phyloP scores from a whole-genome alignment of 495 filamentous ascomycete species.

The Aspergillus panamensis region DNA sequence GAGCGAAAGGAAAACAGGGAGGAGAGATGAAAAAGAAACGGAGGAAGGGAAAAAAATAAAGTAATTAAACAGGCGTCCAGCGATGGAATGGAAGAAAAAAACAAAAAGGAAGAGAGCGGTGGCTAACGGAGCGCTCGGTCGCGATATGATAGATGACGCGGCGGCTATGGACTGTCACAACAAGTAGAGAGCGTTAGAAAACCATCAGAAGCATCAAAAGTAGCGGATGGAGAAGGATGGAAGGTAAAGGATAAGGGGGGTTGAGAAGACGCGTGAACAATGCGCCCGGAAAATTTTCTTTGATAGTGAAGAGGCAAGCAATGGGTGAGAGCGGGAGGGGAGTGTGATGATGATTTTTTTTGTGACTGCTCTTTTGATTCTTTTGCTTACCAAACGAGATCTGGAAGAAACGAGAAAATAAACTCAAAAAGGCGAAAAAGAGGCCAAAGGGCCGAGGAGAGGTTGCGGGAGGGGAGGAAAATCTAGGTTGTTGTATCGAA shows the following conservation, averaged over 20 bases:
- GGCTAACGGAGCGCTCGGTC: conserved; percentile 34
- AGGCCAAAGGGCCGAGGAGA: conserved; percentile 14
- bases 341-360: too few species aligned
- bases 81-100: conserved; percentile 25
- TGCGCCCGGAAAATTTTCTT: conserved; percentile 29
- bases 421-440: conserved; percentile 1
- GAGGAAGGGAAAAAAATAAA: conserved; percentile 25
- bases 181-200: conserved; percentile 14
- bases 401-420: conserved; percentile 6
- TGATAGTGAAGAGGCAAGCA: conserved; percentile 5
- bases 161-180: conserved; percentile 36
- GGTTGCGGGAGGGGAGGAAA: background rate
- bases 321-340: conserved; percentile 8
- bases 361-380: background rate
- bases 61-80: conserved; percentile 21
- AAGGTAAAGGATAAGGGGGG: conserved; percentile 3
- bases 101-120: conserved; percentile 33
- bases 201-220: background rate
- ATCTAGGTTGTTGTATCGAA: background rate
- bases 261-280: conserved; percentile 23
- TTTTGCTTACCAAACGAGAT: conserved; percentile 16
- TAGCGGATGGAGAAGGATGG: background rate
- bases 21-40: conserved; percentile 25
- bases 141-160: conserved; percentile 39
- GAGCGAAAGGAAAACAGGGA: conserved; percentile 27